These are phyloP conservation scores for Prunus yedoensis DNA, from an alignment of 331 rosid genomes.

Conservation along the genomic window DNA sequence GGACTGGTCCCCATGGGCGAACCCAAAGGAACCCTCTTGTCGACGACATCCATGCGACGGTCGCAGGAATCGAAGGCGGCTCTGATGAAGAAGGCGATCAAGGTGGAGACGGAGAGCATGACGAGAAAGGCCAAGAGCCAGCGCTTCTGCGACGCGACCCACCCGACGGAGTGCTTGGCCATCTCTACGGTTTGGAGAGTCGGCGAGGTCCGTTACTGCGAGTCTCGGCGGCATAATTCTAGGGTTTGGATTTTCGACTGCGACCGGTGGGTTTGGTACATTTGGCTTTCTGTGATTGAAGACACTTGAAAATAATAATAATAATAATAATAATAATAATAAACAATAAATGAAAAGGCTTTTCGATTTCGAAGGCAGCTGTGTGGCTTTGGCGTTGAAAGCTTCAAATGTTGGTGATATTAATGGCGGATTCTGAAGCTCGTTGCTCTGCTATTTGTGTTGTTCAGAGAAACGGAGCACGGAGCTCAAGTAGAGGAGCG, in stretches of 20 bases:
- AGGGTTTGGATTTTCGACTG: constrained; percentile 25
- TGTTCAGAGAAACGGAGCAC: background rate
- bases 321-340: background rate
- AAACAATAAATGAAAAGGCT: background rate
- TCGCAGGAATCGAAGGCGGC: constrained; percentile 46
- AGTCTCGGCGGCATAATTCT: constrained; percentile 9
- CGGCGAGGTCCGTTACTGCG: background rate
- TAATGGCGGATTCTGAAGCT: background rate
- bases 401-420: background rate
- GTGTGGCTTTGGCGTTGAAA: background rate
- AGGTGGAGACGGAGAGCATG: constrained; percentile 37
- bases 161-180: constrained; percentile 47
- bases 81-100: constrained; percentile 49
- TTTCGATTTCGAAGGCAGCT: background rate
- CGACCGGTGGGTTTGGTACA: constrained; percentile 20
- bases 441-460: background rate
- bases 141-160: constrained; percentile 41
- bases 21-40: constrained; percentile 21
- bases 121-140: constrained; percentile 44
- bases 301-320: constrained; percentile 11
- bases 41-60: constrained; percentile 30
- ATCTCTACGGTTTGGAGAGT: constrained; percentile 8
- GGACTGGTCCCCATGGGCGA: constrained; percentile 20
- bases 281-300: constrained; percentile 16
- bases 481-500: background rate